phyloP scores from a whole-genome alignment of 2,329 filamentous ascomycete genomes.

The Neospermospora avenae region DNA sequence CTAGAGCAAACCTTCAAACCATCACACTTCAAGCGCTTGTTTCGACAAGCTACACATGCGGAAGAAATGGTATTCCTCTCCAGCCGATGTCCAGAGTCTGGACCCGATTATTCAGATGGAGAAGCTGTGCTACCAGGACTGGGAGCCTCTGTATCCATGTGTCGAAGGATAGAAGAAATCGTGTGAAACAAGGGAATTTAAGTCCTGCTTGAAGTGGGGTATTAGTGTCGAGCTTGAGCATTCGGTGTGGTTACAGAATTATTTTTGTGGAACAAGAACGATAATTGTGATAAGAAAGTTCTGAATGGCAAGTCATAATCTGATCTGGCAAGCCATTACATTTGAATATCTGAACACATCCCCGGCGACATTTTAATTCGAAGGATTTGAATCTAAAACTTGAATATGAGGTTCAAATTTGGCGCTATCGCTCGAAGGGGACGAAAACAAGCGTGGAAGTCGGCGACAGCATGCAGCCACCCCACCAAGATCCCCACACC shows the following conservation, averaged over 20 bases:
- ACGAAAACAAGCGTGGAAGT: neutral
- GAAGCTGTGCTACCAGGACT: neutral
- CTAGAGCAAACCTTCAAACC: constrained; percentile 65
- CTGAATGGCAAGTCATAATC: neutral
- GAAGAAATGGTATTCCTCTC: constrained; percentile 8
- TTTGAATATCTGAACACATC: neutral
- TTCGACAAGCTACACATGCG: constrained; percentile 27
- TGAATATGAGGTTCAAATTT: neutral
- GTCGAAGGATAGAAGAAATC: neutral
- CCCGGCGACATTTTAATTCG: neutral
- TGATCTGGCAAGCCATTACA: neutral
- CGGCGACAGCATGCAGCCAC: constrained; percentile 2
- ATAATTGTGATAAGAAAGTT: neutral
- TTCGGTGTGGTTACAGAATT: neutral
- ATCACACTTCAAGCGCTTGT: constrained; percentile 71
- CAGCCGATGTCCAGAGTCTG: neutral
- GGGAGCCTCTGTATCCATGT: neutral
- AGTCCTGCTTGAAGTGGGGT: neutral
- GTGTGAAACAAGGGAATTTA: neutral
- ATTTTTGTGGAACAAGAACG: neutral
- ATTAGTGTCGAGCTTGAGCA: neutral
- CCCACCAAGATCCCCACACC: neutral
- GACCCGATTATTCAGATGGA: neutral
- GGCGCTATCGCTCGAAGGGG: constrained; percentile 3
- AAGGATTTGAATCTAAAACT: neutral